phyloP scores from a whole-genome alignment of 2,329 filamentous ascomycete genomes.

The Cytospora leucostoma region DNA sequence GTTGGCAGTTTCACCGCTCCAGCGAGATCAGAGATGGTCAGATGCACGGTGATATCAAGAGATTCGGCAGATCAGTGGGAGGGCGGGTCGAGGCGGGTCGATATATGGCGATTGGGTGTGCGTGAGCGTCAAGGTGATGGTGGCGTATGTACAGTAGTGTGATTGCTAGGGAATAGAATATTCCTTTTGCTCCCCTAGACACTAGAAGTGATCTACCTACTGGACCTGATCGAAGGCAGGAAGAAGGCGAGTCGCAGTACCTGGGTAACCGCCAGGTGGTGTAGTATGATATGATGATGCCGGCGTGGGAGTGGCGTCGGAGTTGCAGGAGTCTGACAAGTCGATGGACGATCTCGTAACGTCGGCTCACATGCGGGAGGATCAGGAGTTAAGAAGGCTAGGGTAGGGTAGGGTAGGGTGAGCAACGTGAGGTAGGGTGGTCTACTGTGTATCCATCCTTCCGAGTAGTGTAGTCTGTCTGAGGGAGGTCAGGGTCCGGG shows the following conservation, averaged over 20 bases:
- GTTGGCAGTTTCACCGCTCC: not conserved
- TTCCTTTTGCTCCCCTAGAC: slow-evolving; percentile 9
- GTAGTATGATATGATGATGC: not conserved
- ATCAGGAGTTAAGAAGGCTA: slow-evolving; percentile 6
- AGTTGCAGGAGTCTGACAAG: slow-evolving; percentile 1
- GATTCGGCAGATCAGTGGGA: slow-evolving; percentile 2
- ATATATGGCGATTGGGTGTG: slow-evolving; percentile 6
- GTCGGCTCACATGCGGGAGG: slow-evolving; percentile 28
- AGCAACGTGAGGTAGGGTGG: not conserved
- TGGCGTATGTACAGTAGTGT: not conserved
- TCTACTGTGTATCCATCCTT: not conserved
- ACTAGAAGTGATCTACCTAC: slow-evolving; percentile 11
- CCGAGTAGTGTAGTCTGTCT: too few relatives aligned
- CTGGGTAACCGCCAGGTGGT: not conserved
- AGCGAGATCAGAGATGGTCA: not conserved
- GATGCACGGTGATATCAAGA: not conserved
- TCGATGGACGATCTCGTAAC: slow-evolving; percentile 7
- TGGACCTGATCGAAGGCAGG: not conserved
- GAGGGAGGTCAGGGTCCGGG: slow-evolving; percentile 14
- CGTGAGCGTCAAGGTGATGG: not conserved
- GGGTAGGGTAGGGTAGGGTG: too few relatives aligned
- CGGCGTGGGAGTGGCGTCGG: not conserved
- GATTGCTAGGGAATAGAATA: not conserved
- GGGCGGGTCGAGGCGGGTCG: not conserved
- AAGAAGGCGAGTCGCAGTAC: not conserved